Conservation (phyloP, 768 basidiomycete genomes). For the button mushroom (Agaricus bisporus) region DNA sequence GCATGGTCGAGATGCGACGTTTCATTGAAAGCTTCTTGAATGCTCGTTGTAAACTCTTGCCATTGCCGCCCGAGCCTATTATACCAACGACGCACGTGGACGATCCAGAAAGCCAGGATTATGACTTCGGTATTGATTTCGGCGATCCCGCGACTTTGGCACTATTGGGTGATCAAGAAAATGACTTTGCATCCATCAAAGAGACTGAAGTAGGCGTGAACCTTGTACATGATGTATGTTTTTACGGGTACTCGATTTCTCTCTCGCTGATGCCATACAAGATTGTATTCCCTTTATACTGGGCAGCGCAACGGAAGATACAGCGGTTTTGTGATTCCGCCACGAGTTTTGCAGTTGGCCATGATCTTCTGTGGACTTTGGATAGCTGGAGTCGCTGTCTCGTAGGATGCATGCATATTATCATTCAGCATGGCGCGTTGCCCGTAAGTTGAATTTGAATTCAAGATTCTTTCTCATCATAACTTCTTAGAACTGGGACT, state of each 20-base stretch:
- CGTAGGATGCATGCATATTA: conserved; percentile 6
- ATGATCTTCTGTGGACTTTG: neutral
- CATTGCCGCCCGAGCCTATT: neutral
- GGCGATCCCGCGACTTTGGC: conserved; percentile 6
- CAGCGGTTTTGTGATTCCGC: conserved; percentile 7
- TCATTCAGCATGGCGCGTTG: conserved; percentile 3
- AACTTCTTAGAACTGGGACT: conserved; percentile 1
- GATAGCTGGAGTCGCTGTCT: conserved; percentile 8
- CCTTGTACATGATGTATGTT: neutral
- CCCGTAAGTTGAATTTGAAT: neutral
- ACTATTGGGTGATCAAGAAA: neutral
- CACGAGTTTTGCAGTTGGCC: neutral
- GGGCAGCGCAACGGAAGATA: conserved; percentile 1
- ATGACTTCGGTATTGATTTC: conserved; percentile 8
- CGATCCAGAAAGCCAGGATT: conserved; percentile 10
- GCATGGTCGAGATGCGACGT: conserved; percentile 7
- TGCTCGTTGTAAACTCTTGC: neutral
- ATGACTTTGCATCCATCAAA: conserved; percentile 1
- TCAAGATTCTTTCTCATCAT: neutral
- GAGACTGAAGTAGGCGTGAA: conserved; percentile 1
- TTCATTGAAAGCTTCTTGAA: conserved; percentile 8
- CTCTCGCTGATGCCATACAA: neutral
- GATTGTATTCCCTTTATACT: conserved; percentile 10
- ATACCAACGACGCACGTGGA: neutral
- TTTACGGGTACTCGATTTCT: neutral